Percentiles rank a stretch among this genome's conserved stretches.
Evolutionary conservation across 805 yeast genomes (phyloP).

Genomic region (Myxozyma monticola): DNA sequence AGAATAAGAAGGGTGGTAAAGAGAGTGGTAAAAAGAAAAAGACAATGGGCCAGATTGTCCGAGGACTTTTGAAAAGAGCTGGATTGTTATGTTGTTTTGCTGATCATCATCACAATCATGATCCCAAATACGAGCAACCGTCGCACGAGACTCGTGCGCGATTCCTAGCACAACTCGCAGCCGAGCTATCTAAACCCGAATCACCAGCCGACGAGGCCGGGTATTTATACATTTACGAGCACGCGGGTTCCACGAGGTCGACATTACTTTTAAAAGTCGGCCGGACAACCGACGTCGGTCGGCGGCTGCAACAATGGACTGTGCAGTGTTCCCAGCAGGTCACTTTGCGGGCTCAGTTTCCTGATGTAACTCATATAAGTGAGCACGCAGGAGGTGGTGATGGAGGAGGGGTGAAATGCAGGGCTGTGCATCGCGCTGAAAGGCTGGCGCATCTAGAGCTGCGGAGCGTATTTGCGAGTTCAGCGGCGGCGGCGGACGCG

Average conservation of each 20-base stretch:
- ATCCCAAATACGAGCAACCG: background rate
- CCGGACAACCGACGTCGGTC: slow-evolving; percentile 19
- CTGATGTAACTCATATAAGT: too few relatives aligned
- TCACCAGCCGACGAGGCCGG: slow-evolving; percentile 26
- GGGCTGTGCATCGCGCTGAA: slow-evolving; percentile 29
- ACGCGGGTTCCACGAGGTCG: slow-evolving; percentile 1
- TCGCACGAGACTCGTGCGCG: background rate
- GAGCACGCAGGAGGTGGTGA: too few relatives aligned
- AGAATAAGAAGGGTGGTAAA: too few relatives aligned
- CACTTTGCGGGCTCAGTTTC: slow-evolving; percentile 16
- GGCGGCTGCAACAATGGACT: slow-evolving; percentile 28
- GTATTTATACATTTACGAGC: slow-evolving; percentile 28
- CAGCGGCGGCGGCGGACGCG: background rate
- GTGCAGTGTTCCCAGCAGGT: slow-evolving; percentile 26
- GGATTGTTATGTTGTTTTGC: background rate
- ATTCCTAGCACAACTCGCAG: slow-evolving; percentile 4
- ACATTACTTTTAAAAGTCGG: slow-evolving; percentile 24
- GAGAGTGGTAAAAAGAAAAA: too few relatives aligned
- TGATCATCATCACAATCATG: background rate
- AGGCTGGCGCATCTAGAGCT: slow-evolving; percentile 28
- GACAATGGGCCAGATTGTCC: too few relatives aligned
- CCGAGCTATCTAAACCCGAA: slow-evolving; percentile 20
- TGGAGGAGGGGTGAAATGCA: slow-evolving; percentile 1
- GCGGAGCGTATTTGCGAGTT: slow-evolving; percentile 17
- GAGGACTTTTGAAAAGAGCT: background rate